Evolutionary conservation across 2,329 filamentous ascomycete genomes (phyloP).

Genomic region (Ascochyta lentis): DNA sequence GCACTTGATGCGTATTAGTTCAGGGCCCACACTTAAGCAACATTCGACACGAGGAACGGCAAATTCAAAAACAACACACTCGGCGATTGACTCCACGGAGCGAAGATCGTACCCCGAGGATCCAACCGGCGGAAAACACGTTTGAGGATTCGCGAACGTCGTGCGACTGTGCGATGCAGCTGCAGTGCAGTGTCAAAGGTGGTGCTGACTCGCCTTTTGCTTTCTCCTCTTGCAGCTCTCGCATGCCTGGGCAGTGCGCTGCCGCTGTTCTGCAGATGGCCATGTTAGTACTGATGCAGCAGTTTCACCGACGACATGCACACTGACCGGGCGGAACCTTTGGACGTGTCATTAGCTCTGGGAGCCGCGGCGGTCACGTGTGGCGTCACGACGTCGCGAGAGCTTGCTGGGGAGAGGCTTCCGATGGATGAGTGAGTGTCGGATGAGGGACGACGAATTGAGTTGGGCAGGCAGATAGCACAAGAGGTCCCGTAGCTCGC

Average conservation of each 20-base stretch:
- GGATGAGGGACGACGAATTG: constrained; percentile 36
- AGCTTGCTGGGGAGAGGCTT: constrained; percentile 25
- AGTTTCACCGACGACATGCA: constrained; percentile 13
- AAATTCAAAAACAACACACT: constrained; percentile 1
- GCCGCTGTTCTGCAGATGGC: constrained; percentile 66
- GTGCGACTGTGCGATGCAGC: background rate
- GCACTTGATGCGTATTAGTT: constrained; percentile 54
- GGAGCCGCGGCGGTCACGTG: constrained; percentile 30
- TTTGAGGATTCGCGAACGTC: background rate
- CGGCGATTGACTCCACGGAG: background rate
- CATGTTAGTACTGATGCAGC: constrained; percentile 49
- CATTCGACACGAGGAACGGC: background rate
- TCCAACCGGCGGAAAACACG: background rate
- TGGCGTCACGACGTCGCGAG: constrained; percentile 20
- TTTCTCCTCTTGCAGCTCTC: constrained; percentile 71
- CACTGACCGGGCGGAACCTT: constrained; percentile 44
- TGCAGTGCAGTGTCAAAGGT: constrained; percentile 4
- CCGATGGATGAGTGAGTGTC: constrained; percentile 39
- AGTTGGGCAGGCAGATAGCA: constrained; percentile 17
- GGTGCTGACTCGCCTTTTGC: constrained; percentile 63
- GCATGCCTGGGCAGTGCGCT: constrained; percentile 69
- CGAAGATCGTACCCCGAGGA: background rate
- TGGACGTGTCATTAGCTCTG: constrained; percentile 40
- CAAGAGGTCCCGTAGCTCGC: constrained; percentile 16
- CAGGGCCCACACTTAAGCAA: constrained; percentile 6